Conservation (phyloP, 306 rosid genomes). For the Cicer chorassanicum region DNA sequence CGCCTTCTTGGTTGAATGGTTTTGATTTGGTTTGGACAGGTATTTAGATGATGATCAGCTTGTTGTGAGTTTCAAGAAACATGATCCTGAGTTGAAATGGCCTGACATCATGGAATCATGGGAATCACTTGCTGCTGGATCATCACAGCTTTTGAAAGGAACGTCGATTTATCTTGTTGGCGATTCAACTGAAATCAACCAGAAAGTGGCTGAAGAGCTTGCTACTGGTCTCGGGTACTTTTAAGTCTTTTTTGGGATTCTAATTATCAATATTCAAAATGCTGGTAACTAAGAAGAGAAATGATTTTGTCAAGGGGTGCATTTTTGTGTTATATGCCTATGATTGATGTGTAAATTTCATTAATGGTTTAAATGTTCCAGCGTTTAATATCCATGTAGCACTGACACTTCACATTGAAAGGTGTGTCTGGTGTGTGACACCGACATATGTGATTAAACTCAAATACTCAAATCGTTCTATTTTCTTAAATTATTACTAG, state of each 20-base stretch:
- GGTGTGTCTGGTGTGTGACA: too few relatives aligned
- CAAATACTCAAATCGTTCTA: too few relatives aligned
- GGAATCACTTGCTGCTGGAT: constrained; percentile 84
- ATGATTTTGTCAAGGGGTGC: background rate
- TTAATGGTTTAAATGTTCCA: constrained; percentile 25
- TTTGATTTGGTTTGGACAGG: constrained; percentile 53
- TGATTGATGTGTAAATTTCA: constrained; percentile 24
- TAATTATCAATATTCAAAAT: constrained; percentile 31
- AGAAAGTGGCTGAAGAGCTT: constrained; percentile 83
- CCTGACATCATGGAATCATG: constrained; percentile 86
- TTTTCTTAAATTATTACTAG: too few relatives aligned
- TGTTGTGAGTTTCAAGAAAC: constrained; percentile 86
- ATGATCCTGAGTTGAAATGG: constrained; percentile 89
- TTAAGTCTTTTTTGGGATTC: constrained; percentile 33
- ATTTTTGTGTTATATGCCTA: constrained; percentile 7
- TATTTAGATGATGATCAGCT: constrained; percentile 86
- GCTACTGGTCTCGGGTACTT: constrained; percentile 86
- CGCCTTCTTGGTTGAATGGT: constrained; percentile 36
- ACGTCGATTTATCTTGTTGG: constrained; percentile 85
- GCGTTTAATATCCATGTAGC: constrained; percentile 30
- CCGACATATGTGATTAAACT: too few relatives aligned
- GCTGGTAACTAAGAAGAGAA: background rate
- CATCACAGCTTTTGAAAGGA: constrained; percentile 78
- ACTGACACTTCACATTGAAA: too few relatives aligned
- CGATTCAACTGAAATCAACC: constrained; percentile 79